Evolutionary conservation across 192 early-diverging fungal species (phyloP).

Genomic region (Phlyctochytrium arcticum): DNA sequence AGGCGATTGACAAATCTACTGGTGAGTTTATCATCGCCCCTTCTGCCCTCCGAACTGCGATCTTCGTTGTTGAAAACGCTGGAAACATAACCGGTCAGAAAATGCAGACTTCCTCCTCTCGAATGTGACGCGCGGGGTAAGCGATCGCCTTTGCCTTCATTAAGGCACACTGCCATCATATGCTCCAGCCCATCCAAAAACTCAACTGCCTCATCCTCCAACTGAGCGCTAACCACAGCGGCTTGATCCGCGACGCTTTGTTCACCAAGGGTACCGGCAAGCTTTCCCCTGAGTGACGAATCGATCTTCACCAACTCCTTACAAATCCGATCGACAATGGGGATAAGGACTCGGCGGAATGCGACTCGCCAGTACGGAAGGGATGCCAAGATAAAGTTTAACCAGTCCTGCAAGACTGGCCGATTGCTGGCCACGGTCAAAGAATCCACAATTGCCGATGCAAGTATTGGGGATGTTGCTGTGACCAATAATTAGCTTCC

Average conservation of each 20-base stretch:
- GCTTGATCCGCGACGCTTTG: too few species aligned
- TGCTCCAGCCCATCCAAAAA: slow-evolving; percentile 56
- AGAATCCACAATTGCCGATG: slow-evolving; percentile 57
- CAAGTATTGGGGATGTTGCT: slow-evolving; percentile 49
- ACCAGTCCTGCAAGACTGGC: slow-evolving; percentile 69
- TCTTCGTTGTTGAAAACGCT: slow-evolving; percentile 17
- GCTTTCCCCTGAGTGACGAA: too few species aligned
- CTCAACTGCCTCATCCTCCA: slow-evolving; percentile 48
- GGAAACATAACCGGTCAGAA: slow-evolving; percentile 19
- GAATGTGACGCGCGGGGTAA: background rate
- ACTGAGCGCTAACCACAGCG: too few species aligned
- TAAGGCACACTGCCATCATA: slow-evolving; percentile 51
- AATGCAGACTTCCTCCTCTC: slow-evolving; percentile 1
- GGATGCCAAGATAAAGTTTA: slow-evolving; percentile 65
- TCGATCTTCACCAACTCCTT: slow-evolving; percentile 45
- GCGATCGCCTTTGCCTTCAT: slow-evolving; percentile 16
- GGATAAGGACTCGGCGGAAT: slow-evolving; percentile 60
- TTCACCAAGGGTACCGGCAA: too few species aligned
- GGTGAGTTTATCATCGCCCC: slow-evolving; percentile 8
- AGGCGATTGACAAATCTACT: slow-evolving; percentile 27
- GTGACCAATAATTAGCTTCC: too few species aligned
- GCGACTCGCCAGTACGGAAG: slow-evolving; percentile 57
- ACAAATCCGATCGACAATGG: slow-evolving; percentile 59
- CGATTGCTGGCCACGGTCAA: slow-evolving; percentile 57
- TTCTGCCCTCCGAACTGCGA: background rate